Evolutionary conservation across 1,284 basidiomycete species (phyloP), one percentile per base, ranked within the genome.

Genomic region (Testicularia cyperi): DNA sequence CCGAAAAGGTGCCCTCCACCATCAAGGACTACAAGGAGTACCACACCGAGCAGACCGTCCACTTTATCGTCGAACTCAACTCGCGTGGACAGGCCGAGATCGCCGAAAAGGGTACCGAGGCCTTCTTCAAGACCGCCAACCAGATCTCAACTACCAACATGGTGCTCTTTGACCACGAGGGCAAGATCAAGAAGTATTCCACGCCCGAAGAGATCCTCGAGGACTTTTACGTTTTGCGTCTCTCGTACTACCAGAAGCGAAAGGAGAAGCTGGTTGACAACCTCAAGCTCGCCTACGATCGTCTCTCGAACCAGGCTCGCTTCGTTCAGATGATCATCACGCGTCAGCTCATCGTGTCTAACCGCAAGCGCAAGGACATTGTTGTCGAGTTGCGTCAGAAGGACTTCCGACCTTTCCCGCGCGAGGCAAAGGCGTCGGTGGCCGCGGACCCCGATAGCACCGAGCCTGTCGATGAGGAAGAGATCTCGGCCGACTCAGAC

Each of bases 271-370:
- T 95, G 39, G 89, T 91, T 10, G 84, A 86, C 61, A 88, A 95
- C 72, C 82, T 99, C 24, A 88, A 91, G 74, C 80, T 79, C 36
- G 84, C 85, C 47, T 87, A 90, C 64, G 92, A 97, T 72, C 86
- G 84, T 57, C 81, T 97, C 9, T 87, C 86, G 45, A 98, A 98
- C 77, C 95, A 98, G 78, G 94, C 92, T 14, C 88, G 92, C 21
- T 99, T 99, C 79, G 86, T 99, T 34, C 83, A 90, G 76, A 92
- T 96, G 92, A 96, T 98, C 72, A 84, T 98, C 57, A 83, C 86
- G 62, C 88, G 85, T 74, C 81, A 92, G 74, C 83, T 98, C n/a
- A 78, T 83, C n/a, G 86, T 98, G 20, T 85, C 86, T n/a, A 92
- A 89, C 73, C 87, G 92, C 71, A 94, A 91, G 80, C 92, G 91